Evolutionary conservation across 352 stramenopile species (phyloP).

Genomic region (Globisporangium perplexum): DNA sequence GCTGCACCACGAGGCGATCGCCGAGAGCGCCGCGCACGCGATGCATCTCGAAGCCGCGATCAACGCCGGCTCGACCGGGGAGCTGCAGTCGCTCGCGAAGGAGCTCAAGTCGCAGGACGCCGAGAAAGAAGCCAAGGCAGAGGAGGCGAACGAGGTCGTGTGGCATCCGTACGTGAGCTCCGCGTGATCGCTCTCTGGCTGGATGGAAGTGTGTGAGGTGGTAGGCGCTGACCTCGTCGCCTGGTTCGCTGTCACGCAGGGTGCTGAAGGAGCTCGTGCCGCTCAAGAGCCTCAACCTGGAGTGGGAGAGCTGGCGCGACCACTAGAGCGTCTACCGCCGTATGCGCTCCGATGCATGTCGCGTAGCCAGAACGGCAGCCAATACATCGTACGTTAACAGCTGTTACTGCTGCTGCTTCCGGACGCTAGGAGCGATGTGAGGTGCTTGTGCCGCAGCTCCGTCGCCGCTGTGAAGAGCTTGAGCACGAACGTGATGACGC

Average conservation of each 20-base stretch:
- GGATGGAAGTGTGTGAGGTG: background rate
- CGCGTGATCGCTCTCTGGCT: background rate
- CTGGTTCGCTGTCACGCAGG: slow-evolving; percentile 16
- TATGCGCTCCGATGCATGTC: background rate
- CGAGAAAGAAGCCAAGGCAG: slow-evolving; percentile 51
- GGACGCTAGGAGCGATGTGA: background rate
- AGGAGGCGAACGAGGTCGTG: slow-evolving; percentile 70
- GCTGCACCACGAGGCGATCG: slow-evolving; percentile 64
- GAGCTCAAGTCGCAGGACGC: slow-evolving; percentile 41
- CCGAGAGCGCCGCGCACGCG: slow-evolving; percentile 62
- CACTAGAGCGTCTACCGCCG: slow-evolving; percentile 22
- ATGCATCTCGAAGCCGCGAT: slow-evolving; percentile 73
- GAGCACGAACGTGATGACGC: slow-evolving; percentile 40
- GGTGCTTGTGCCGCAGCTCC: slow-evolving; percentile 10
- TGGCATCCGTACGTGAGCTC: slow-evolving; percentile 69
- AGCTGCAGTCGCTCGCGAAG: slow-evolving; percentile 60
- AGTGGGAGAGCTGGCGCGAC: slow-evolving; percentile 82
- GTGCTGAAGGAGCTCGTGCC: slow-evolving; percentile 74
- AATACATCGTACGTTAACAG: too few species aligned
- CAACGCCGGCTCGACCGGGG: slow-evolving; percentile 28
- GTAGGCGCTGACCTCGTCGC: background rate
- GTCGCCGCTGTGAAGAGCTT: slow-evolving; percentile 20
- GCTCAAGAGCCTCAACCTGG: slow-evolving; percentile 69
- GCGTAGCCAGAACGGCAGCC: background rate
- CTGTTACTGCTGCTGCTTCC: too few species aligned